Base-by-base conservation (phyloP, 371 early-diverging fungal species). In the Mortierella sp. region DNA sequence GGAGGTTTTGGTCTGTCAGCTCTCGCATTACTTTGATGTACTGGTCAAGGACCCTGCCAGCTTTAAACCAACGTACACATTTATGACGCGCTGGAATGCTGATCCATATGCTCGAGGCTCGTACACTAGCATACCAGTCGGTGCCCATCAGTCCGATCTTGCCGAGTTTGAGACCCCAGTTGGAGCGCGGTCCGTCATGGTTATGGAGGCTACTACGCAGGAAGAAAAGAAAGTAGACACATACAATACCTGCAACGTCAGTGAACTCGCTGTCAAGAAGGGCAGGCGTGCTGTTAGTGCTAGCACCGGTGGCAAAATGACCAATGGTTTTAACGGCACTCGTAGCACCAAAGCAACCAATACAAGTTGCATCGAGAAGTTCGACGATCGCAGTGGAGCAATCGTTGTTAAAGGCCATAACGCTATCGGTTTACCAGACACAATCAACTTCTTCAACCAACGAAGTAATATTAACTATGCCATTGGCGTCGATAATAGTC, bases 81-180 rank as follows among this genome's bases (percentile, higher is more conserved):
- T 68, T 45, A 75, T 80, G 75, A 75, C 75, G 22, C 81, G 75
- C 6, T 80, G 81, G 81, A 32, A 64, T 22, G 55, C 81, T 0
- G 81, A 80, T 42, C 81, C 81, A 1, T 80, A 49, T 61, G 75
- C 81, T 10, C 47, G 75, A 34, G 81, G 81, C 17, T 80, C 81
- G 2, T 80, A 80, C 23, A 75, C 81, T 15, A 80, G 81, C 28
- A 80, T 79, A 64, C 81, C 81, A n/a, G 57, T 80, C 3, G 81
- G 81, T 6, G 70, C 75, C 12, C 70, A 75, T 49, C 81, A 74
- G n/a, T 61, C 71, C 3, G 81, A 80, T 42, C 68, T 80, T 8
- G 75, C 64, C 22, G 75, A 75, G 62, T 80, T 80, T 68, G 81
- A 80, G 66, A 54, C 68, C 13, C 81, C 81, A 5, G 75, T 80